phyloP scores from a whole-genome alignment of 2,329 filamentous ascomycete genomes.

The Fusarium sacchari region DNA sequence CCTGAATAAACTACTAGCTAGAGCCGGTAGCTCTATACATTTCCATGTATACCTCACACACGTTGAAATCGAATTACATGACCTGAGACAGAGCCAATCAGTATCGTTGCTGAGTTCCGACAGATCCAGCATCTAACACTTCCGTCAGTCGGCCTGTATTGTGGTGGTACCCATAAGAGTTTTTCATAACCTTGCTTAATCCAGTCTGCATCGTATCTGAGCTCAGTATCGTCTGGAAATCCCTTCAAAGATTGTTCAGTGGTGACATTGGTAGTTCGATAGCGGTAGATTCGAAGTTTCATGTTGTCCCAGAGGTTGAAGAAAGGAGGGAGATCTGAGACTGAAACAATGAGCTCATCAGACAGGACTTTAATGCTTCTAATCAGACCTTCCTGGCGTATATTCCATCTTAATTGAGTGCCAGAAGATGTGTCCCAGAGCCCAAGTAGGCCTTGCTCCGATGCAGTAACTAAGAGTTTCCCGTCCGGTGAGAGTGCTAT shows the following conservation, averaged over 20 bases:
- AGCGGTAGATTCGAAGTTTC: background rate
- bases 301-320: background rate
- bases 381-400: background rate
- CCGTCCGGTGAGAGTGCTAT: background rate
- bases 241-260: no score
- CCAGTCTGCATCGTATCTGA: background rate
- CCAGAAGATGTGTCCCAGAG: background rate
- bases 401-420: background rate
- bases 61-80: accelerated
- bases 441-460: background rate
- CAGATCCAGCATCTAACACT: background rate
- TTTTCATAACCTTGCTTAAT: background rate
- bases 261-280: accelerated
- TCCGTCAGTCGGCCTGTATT: background rate
- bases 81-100: background rate
- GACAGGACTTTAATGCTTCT: background rate
- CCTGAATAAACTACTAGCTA: background rate
- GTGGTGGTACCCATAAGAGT: background rate
- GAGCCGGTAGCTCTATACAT: background rate
- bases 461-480: background rate
- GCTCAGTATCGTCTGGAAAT: background rate
- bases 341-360: background rate
- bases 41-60: accelerated
- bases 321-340: background rate
- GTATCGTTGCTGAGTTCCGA: background rate